Evolutionary conservation across 345 rosid genomes (phyloP).

Genomic region (Leavenworthia alabamica): DNA sequence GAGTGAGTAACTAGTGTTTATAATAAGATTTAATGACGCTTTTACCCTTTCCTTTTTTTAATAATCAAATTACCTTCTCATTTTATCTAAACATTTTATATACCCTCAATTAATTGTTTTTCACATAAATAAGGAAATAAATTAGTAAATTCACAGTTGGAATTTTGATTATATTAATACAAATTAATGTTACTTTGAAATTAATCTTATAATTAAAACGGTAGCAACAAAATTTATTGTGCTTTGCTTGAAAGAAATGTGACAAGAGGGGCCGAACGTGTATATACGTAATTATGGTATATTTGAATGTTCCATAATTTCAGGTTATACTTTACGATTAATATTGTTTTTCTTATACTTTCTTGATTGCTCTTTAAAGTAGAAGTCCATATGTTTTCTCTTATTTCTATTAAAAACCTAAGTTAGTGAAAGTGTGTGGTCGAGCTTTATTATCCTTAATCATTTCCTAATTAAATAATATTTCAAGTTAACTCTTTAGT

Average conservation of each 20-base stretch:
- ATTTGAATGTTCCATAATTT: conserved; percentile 32
- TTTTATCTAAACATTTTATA: not conserved
- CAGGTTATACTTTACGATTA: conserved; percentile 29
- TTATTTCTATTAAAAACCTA: too few relatives aligned
- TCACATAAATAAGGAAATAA: not conserved
- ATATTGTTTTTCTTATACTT: not conserved
- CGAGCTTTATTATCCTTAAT: conserved; percentile 17
- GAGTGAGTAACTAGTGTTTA: conserved; percentile 15
- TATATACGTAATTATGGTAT: conserved; percentile 33
- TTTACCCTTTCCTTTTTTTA: conserved; percentile 24
- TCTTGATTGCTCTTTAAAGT: conserved; percentile 22
- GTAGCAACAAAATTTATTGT: not conserved
- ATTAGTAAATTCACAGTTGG: not conserved
- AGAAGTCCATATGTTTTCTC: conserved; percentile 11
- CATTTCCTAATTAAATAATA: not conserved
- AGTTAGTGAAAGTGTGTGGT: conserved; percentile 33
- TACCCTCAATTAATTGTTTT: not conserved
- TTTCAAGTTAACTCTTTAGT: not conserved
- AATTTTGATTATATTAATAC: not conserved
- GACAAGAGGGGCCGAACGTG: conserved; percentile 35
- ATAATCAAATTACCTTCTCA: conserved; percentile 14
- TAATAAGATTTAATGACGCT: conserved; percentile 21
- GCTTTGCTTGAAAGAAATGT: conserved; percentile 30
- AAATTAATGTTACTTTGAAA: conserved; percentile 5
- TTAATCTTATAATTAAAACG: conserved; percentile 9